Conservation (phyloP, 2,329 filamentous ascomycete genomes). For the Pezicula neosporulosa region DNA sequence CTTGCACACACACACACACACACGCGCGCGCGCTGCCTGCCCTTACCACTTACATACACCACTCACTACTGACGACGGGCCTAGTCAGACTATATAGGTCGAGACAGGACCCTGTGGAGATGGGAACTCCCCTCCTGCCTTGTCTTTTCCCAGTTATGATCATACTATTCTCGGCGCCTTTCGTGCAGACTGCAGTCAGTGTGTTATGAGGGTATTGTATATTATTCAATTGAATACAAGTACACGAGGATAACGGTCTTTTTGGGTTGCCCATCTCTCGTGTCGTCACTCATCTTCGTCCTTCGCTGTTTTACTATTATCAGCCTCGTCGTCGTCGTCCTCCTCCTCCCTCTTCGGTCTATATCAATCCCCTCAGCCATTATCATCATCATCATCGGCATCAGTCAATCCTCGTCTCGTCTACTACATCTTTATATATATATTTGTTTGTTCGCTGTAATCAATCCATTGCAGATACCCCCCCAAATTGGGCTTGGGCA, state of each 20-base stretch:
- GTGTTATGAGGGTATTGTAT: constrained; percentile 2
- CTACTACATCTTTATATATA: neutral
- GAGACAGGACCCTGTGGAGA: constrained; percentile 1
- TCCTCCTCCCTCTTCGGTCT: neutral
- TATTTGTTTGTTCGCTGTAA: no score
- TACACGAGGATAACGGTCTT: constrained; percentile 18
- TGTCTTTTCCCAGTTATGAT: constrained; percentile 6
- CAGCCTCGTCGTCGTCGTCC: constrained; percentile 4
- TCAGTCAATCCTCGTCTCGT: neutral
- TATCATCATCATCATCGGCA: no score
- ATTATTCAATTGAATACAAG: constrained; percentile 15
- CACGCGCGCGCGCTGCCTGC: no score
- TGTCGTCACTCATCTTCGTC: neutral
- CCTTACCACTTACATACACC: no score
- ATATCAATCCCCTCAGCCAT: neutral
- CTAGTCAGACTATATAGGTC: neutral
- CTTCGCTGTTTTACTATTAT: constrained; percentile 4
- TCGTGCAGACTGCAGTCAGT: constrained; percentile 2
- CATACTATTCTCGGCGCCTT: neutral
- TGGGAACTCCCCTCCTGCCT: constrained; percentile 15
- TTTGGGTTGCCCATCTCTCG: constrained; percentile 16
- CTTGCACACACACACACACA: no score
- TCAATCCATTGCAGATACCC: no score
- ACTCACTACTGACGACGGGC: neutral
- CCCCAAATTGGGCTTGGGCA: no score